phyloP scores from a whole-genome alignment of 306 rosid genomes.

The Cucumis sativus region DNA sequence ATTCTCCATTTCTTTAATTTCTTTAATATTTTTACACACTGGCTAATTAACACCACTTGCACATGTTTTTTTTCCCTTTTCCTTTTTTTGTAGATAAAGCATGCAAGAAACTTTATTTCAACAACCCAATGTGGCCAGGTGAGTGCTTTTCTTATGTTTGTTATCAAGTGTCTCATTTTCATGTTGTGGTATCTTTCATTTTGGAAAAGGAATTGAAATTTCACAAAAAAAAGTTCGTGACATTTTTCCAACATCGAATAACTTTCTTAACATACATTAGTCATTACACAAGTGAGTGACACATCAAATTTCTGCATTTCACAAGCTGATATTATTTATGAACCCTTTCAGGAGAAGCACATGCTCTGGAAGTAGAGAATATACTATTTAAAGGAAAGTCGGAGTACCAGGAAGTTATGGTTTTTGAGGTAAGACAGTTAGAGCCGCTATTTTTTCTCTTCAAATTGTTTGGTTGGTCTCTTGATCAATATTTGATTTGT shows the following conservation, averaged over 20 bases:
- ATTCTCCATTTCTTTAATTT: background rate
- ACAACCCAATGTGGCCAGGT: constrained; percentile 99
- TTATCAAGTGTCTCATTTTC: background rate
- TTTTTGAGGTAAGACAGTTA: constrained; percentile 63
- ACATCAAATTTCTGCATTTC: background rate
- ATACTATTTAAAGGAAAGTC: constrained; percentile 62
- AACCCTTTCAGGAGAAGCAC: constrained; percentile 62
- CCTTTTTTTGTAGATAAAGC: constrained; percentile 30
- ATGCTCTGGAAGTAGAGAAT: constrained; percentile 63
- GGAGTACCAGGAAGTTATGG: constrained; percentile 79
- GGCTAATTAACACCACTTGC: background rate
- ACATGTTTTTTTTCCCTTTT: background rate
- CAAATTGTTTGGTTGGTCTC: background rate
- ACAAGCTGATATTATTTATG: background rate
- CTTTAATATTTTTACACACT: background rate
- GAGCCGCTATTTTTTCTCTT: background rate
- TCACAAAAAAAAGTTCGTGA: background rate
- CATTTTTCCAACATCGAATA: background rate
- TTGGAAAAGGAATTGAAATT: background rate
- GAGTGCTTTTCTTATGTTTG: background rate
- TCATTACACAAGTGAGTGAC: background rate
- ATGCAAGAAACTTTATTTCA: constrained; percentile 44
- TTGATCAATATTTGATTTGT: constrained; percentile 9
- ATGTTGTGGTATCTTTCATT: background rate
- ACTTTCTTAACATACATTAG: background rate